phyloP scores from a whole-genome alignment of 805 yeast genomes.

The Spathaspora girioi region DNA sequence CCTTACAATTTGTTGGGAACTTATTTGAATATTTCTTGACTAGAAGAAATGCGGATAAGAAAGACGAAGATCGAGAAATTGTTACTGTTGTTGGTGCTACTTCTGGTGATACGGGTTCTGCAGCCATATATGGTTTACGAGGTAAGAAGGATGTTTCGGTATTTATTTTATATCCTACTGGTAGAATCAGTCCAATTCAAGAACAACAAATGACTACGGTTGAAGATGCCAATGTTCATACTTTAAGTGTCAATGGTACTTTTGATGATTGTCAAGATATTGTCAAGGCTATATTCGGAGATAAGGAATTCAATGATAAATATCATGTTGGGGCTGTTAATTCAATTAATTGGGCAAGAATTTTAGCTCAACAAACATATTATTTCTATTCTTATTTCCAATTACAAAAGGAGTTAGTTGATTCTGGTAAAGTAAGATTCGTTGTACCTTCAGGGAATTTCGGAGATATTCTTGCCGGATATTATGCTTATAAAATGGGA shows the following conservation, averaged over 20 bases:
- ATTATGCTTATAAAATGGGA: conserved; percentile 93
- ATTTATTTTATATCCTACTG: conserved; percentile 93
- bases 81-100: conserved; percentile 99
- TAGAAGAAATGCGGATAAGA: conserved; percentile 59
- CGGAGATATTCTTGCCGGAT: conserved; percentile 97
- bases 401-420: conserved; percentile 34
- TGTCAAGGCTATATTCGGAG: conserved; percentile 91
- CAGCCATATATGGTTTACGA: conserved; percentile 96
- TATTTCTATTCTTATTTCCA: conserved; percentile 91
- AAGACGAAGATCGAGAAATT: conserved; percentile 59
- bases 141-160: conserved; percentile 98
- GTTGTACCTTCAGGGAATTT: conserved; percentile 98
- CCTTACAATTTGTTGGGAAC: conserved; percentile 96
- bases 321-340: conserved; percentile 97
- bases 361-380: conserved; percentile 95
- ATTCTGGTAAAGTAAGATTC: conserved; percentile 55
- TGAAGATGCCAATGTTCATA: conserved; percentile 87
- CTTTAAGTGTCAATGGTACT: conserved; percentile 91
- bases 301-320: conserved; percentile 77
- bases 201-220: conserved; percentile 99
- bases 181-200: conserved; percentile 95
- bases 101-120: conserved; percentile 98
- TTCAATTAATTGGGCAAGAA: conserved; percentile 99
- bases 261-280: conserved; percentile 98
- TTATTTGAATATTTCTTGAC: conserved; percentile 86